Evolutionary conservation across 495 filamentous ascomycete species (phyloP).

Genomic region (Hypoxylon intermedium): DNA sequence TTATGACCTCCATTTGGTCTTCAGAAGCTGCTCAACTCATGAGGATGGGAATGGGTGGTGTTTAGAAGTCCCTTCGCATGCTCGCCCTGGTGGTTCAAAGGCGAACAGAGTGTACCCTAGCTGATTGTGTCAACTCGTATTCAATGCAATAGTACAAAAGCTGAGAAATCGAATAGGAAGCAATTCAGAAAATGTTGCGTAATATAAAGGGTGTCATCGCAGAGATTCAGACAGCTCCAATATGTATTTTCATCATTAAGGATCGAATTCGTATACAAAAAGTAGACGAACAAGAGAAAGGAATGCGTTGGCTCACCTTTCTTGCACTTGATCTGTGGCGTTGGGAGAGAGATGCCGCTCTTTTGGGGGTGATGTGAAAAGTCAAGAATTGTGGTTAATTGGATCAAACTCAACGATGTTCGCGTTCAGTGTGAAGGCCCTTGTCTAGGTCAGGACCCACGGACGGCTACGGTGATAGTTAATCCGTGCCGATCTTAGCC

Average conservation of each 20-base stretch:
- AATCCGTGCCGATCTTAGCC: too few species aligned
- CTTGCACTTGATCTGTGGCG: too few species aligned
- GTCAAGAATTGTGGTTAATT: too few species aligned
- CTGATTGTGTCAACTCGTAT: conserved; percentile 5
- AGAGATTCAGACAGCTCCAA: conserved; percentile 97
- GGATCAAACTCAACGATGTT: too few species aligned
- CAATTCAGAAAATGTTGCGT: conserved; percentile 61
- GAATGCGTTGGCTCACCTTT: conserved; percentile 15
- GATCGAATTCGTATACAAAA: too few species aligned
- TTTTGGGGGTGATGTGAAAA: too few species aligned
- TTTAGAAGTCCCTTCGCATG: conserved; percentile 14
- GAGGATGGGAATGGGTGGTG: conserved; percentile 2
- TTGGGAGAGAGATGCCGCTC: too few species aligned
- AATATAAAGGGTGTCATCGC: conserved; percentile 59
- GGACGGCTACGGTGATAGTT: too few species aligned
- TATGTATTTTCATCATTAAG: conserved; percentile 68
- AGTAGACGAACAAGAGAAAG: conserved; percentile 1
- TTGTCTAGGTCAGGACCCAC: too few species aligned
- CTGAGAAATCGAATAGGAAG: neutral
- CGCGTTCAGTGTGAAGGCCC: too few species aligned
- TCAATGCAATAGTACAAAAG: neutral
- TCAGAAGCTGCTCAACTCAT: conserved; percentile 22
- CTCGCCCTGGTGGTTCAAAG: conserved; percentile 2
- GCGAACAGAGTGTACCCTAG: neutral
- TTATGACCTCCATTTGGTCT: conserved; percentile 45